Evolutionary conservation across 768 basidiomycete genomes (phyloP), one percentile per base, ranked within the genome.

Genomic region (Termitomyces sp.): DNA sequence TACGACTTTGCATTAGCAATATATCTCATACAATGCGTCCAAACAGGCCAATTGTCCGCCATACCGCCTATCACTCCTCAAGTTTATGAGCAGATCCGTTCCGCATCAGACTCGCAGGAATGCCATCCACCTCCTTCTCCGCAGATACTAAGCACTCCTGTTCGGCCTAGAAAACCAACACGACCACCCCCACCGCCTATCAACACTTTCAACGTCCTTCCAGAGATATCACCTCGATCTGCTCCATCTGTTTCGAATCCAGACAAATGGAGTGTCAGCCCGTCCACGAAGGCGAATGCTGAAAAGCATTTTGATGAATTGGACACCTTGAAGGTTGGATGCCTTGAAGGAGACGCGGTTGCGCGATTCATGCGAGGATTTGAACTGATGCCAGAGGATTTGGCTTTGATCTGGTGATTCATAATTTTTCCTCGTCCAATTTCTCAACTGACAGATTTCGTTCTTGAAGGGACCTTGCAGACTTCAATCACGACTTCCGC

Each of bases 1-100:
- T 71, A 80, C 32, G 87, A 90, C 60, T 92, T 92, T 68, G 81
- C 83, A 38, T 73, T 91, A 59, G 88, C 83, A 40, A 84, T 88
- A 82, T 85, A 84, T 68, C 79, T 88, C 58, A 83, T 90, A 43
- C 70, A 75, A 40, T 70, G 70, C n/a, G 58, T 74, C 16, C 70
- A 71, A 63, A 67, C 70, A 5, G 76, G 74, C 53, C 67, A 69
- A 36, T 68, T 77, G 1, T 63, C 64, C 26, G 59, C 65, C 2
- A 64, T 79, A 6, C 77, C 76, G 2, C 32, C 64, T 3, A 63
- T 68, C 8, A 69, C 75, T 35, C 74, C 76, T 5, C 60, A 72
- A 26, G 59, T 77, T 1, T 70, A 66, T 32, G 67, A 73, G 20
- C 68, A 70, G 48, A 69, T 78, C 30, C 55, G 58, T 9, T 47